phyloP scores from a whole-genome alignment of 2,329 filamentous ascomycete species.

The Diaporthe sp. region DNA sequence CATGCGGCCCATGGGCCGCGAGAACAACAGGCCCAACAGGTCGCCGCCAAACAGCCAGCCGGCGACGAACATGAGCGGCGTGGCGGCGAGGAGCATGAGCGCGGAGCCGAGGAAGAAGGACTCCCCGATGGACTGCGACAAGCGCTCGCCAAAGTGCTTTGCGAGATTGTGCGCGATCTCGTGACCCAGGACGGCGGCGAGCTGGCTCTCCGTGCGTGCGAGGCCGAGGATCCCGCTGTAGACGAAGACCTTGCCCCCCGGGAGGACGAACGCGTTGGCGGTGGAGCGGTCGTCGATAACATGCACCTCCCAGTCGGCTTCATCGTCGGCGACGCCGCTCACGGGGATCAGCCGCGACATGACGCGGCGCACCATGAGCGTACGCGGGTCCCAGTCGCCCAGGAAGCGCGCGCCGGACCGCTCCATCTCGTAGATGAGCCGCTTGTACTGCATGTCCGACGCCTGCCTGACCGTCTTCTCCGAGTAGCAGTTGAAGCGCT shows the following conservation, averaged over 20 bases:
- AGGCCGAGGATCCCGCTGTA: slow-evolving; percentile 79
- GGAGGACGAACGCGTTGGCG: slow-evolving; percentile 82
- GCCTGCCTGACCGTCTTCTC: slow-evolving; percentile 66
- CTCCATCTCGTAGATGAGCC: slow-evolving; percentile 67
- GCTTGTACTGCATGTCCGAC: slow-evolving; percentile 66
- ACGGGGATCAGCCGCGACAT: slow-evolving; percentile 76
- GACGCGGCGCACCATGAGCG: slow-evolving; percentile 70
- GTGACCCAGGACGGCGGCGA: slow-evolving; percentile 82
- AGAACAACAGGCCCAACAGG: slow-evolving; percentile 73
- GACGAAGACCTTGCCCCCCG: slow-evolving; percentile 85
- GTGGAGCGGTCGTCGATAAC: slow-evolving; percentile 76
- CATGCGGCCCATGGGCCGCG: slow-evolving; percentile 74
- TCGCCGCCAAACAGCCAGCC: slow-evolving; percentile 58
- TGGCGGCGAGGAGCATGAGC: slow-evolving; percentile 60
- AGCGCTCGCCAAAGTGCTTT: slow-evolving; percentile 74
- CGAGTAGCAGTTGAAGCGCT: slow-evolving; percentile 78
- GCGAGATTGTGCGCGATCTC: slow-evolving; percentile 85
- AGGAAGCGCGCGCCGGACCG: slow-evolving; percentile 68
- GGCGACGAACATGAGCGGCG: slow-evolving; percentile 58
- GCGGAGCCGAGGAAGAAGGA: slow-evolving; percentile 64
- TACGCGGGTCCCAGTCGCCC: slow-evolving; percentile 69
- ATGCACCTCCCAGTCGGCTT: slow-evolving; percentile 74
- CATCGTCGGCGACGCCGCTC: slow-evolving; percentile 64
- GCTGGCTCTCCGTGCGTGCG: slow-evolving; percentile 74
- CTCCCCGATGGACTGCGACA: slow-evolving; percentile 65